phyloP scores from a whole-genome alignment of 73 alveolate species.

The Paramecium tetraurelia region DNA sequence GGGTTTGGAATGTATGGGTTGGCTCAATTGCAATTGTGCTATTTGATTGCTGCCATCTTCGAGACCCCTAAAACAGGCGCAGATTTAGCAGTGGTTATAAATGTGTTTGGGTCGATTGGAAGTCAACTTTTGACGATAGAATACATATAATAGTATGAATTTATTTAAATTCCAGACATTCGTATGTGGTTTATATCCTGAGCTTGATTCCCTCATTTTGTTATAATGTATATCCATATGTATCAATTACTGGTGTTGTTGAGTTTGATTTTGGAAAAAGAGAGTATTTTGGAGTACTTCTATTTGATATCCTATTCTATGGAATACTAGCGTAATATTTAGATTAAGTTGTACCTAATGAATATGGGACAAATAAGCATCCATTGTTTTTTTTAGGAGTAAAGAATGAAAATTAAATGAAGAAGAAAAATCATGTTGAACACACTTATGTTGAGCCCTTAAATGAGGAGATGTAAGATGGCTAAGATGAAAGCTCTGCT shows the following conservation, averaged over 20 bases:
- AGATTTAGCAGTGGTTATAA: background rate
- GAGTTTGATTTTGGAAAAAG: background rate
- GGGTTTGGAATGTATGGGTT: background rate
- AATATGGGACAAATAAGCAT: slow-evolving; percentile 57
- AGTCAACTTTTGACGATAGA: background rate
- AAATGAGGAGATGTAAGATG: background rate
- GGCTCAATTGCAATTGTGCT: background rate
- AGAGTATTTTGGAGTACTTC: background rate
- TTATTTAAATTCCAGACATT: background rate
- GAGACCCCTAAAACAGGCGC: slow-evolving; percentile 20
- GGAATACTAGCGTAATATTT: slow-evolving; percentile 2
- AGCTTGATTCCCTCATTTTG: background rate
- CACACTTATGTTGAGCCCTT: background rate
- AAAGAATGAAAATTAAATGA: background rate
- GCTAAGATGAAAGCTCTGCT: slow-evolving; percentile 36
- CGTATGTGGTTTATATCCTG: background rate
- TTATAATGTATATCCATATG: background rate
- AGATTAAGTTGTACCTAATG: slow-evolving; percentile 63
- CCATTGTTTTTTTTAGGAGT: slow-evolving; percentile 59
- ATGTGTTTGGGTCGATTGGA: background rate
- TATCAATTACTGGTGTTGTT: background rate
- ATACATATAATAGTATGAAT: background rate
- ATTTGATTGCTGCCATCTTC: background rate
- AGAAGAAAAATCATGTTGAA: background rate
- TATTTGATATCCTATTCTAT: background rate